phyloP scores from a whole-genome alignment of 257 asterid genomes.

The Jasminum sambac region DNA sequence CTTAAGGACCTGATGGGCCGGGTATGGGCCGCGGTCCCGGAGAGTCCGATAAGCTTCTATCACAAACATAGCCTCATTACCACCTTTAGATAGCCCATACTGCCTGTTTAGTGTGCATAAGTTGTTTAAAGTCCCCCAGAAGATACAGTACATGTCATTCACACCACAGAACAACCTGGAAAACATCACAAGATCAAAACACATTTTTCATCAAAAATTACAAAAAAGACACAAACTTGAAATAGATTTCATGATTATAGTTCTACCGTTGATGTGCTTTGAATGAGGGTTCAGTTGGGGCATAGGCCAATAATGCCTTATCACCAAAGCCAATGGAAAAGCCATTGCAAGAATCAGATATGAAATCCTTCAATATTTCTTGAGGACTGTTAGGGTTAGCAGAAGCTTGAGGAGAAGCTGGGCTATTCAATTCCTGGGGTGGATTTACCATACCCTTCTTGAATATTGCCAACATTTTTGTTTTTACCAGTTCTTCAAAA shows the following conservation, averaged over 20 bases:
- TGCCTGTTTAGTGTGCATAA: constrained; percentile 73
- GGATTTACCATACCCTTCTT: constrained; percentile 72
- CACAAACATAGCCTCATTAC: constrained; percentile 73
- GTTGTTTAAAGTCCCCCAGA: constrained; percentile 72
- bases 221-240: not conserved
- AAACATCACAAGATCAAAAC: constrained; percentile 18
- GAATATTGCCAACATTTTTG: constrained; percentile 77
- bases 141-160: constrained; percentile 79
- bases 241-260: not conserved
- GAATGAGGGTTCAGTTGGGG: constrained; percentile 37
- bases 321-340: constrained; percentile 63
- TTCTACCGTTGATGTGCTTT: constrained; percentile 57
- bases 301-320: constrained; percentile 63
- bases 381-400: constrained; percentile 43
- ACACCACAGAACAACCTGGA: constrained; percentile 75
- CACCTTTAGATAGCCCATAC: constrained; percentile 71
- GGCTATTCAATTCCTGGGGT: constrained; percentile 79
- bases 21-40: constrained; percentile 87
- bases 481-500: not conserved
- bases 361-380: constrained; percentile 59
- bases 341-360: constrained; percentile 48
- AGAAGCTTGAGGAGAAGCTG: constrained; percentile 39
- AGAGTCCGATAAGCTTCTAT: constrained; percentile 90
- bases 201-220: constrained; percentile 4
- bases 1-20: constrained; percentile 86